Conservation (phyloP, 805 yeast genomes). For the Kuraishia hungarica region DNA sequence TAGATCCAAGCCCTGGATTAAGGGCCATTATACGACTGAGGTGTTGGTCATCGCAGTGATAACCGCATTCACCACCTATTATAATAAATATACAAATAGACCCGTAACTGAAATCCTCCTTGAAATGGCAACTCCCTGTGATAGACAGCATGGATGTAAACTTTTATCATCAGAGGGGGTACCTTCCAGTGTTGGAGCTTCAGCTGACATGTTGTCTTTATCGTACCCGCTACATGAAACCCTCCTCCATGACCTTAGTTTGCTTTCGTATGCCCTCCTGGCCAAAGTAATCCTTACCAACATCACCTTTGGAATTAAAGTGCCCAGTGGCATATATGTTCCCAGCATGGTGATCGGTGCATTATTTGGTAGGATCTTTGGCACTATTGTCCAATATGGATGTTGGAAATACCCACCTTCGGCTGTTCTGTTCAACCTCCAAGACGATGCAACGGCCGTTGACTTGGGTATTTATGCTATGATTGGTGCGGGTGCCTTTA, state of each 20-base stretch:
- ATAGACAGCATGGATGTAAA: constrained; percentile 14
- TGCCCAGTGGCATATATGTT: constrained; percentile 55
- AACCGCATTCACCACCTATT: constrained; percentile 38
- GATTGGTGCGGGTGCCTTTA: constrained; percentile 48
- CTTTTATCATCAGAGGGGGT: constrained; percentile 20
- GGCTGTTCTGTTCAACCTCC: constrained; percentile 3
- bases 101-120: constrained; percentile 40
- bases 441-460: constrained; percentile 12
- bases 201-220: too few species aligned
- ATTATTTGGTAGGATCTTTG: constrained; percentile 43
- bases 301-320: constrained; percentile 47
- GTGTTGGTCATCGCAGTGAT: constrained; percentile 33
- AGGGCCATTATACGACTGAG: constrained; percentile 32
- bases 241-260: constrained; percentile 23
- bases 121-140: constrained; percentile 43
- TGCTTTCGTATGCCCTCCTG: constrained; percentile 31
- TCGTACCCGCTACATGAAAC: too few species aligned
- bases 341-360: constrained; percentile 62
- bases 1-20: constrained; percentile 23
- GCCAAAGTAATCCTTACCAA: constrained; percentile 38
- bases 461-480: constrained; percentile 45
- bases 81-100: constrained; percentile 39
- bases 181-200: too few species aligned
- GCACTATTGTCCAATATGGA: constrained; percentile 31
- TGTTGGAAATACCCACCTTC: constrained; percentile 17